These are phyloP conservation scores for Malus sylvestris DNA, from an alignment of 306 rosid species.

Conservation along the genomic window DNA sequence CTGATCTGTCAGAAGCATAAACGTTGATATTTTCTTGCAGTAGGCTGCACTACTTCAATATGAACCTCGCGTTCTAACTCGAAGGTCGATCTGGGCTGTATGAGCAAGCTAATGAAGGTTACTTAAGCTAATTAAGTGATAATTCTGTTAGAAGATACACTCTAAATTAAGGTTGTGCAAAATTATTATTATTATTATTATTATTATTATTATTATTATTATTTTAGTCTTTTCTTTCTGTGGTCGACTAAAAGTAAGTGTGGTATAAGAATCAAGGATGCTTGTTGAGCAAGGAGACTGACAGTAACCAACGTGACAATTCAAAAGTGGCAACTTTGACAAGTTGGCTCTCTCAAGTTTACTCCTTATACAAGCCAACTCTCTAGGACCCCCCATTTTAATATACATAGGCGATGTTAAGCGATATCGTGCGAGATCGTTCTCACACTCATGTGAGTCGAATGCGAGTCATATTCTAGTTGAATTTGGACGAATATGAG, in stretches of 20 bases:
- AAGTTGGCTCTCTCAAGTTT: not conserved
- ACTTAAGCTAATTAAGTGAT: not conserved
- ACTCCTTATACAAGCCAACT: not conserved
- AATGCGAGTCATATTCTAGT: too few relatives aligned
- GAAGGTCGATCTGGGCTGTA: not conserved
- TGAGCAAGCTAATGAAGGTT: not conserved
- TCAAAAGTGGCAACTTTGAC: not conserved
- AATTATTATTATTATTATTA: not conserved
- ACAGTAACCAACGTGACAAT: not conserved
- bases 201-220: not conserved
- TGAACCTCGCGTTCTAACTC: not conserved
- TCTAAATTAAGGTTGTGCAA: not conserved
- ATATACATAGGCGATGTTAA: too few relatives aligned
- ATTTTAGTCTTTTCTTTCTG: too few relatives aligned
- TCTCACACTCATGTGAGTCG: too few relatives aligned
- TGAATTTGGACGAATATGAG: too few relatives aligned
- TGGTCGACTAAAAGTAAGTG: too few relatives aligned
- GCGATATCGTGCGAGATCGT: too few relatives aligned
- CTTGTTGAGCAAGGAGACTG: not conserved
- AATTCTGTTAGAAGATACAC: not conserved
- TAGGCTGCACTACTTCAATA: not conserved
- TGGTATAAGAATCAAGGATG: not conserved
- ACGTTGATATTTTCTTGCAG: not conserved
- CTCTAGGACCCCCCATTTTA: too few relatives aligned
- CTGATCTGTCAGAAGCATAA: constrained; percentile 48